Evolutionary conservation across 108 stramenopile species (phyloP).

Genomic region (Nitzschia sp.): DNA sequence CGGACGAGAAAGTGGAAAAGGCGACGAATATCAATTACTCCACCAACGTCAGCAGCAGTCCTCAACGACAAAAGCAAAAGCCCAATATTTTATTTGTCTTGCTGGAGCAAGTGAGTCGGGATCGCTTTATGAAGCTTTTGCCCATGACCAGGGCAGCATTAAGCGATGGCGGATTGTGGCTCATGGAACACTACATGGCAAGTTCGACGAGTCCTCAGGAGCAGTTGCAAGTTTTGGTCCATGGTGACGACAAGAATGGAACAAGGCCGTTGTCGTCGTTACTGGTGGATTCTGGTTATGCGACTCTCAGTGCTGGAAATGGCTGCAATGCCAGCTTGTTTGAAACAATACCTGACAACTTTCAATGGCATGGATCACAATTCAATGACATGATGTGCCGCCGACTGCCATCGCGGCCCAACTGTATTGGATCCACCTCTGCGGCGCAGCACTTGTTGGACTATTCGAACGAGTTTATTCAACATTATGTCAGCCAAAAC

Average conservation of each 20-base stretch:
- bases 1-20: background rate
- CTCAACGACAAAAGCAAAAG: background rate
- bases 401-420: conserved; percentile 22
- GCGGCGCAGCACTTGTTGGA: conserved; percentile 38
- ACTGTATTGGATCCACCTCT: conserved; percentile 41
- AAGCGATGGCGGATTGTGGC: background rate
- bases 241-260: background rate
- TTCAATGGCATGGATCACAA: background rate
- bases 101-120: background rate
- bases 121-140: background rate
- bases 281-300: background rate
- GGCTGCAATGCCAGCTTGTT: background rate
- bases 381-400: conserved; percentile 4
- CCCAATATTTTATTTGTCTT: background rate
- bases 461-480: conserved; percentile 36
- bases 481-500: conserved; percentile 13
- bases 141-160: background rate
- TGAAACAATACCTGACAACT: background rate
- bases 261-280: background rate
- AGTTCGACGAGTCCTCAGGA: background rate
- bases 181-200: background rate
- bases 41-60: too few relatives aligned
- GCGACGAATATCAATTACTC: too few relatives aligned
- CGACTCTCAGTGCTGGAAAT: conserved; percentile 3
- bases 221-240: background rate